Evolutionary conservation across 345 rosid species (phyloP).

Genomic region (Cochlearia excelsa): DNA sequence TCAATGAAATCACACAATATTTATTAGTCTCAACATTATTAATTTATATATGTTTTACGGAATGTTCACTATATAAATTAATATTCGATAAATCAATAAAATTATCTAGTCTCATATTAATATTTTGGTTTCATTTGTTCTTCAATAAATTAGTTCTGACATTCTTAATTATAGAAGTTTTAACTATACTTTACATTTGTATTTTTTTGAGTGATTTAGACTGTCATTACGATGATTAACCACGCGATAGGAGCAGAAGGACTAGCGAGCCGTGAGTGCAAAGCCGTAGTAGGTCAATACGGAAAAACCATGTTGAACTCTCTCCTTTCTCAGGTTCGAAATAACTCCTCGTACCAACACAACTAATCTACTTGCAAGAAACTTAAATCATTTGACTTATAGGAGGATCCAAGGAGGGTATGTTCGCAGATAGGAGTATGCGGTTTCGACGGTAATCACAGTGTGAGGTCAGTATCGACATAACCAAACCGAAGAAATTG

Average conservation of each 20-base stretch:
- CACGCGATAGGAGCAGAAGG: slow-evolving; percentile 87
- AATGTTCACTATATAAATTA: too few species aligned
- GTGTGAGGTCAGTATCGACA: slow-evolving; percentile 55
- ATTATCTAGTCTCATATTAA: too few species aligned
- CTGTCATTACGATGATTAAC: slow-evolving; percentile 68
- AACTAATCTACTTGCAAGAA: slow-evolving; percentile 8
- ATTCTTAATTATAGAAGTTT: too few species aligned
- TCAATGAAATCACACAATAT: too few species aligned
- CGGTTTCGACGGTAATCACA: slow-evolving; percentile 60
- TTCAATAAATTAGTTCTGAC: too few species aligned
- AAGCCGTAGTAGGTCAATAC: slow-evolving; percentile 57
- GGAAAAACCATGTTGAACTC: slow-evolving; percentile 66
- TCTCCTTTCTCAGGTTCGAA: slow-evolving; percentile 55
- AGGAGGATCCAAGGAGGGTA: slow-evolving; percentile 68
- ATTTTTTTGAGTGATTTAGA: slow-evolving; percentile 34
- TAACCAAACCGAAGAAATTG: neutral
- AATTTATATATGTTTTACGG: too few species aligned
- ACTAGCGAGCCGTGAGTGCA: slow-evolving; percentile 70
- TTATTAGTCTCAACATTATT: too few species aligned
- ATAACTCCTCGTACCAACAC: slow-evolving; percentile 17
- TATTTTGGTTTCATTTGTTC: too few species aligned
- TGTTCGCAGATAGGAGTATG: slow-evolving; percentile 86
- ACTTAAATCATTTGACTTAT: slow-evolving; percentile 4
- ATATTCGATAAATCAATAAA: too few species aligned
- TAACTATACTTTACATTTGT: slow-evolving; percentile 2